phyloP scores from a whole-genome alignment of 106 monocot species.

The Dendrobium nobile region DNA sequence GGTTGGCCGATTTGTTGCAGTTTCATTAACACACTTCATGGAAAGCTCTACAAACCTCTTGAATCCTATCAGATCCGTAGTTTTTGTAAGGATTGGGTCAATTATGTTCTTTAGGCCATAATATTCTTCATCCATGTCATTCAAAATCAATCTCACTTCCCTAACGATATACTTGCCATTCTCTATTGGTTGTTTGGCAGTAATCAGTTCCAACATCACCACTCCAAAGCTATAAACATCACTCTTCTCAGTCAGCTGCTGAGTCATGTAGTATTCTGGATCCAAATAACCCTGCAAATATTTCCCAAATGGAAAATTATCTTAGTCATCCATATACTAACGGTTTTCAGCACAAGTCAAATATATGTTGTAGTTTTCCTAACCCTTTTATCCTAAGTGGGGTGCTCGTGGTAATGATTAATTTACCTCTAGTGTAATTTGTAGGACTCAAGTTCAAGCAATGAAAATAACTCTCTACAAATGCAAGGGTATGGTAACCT shows the following conservation, averaged over 20 bases:
- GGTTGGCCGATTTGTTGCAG: slow-evolving; percentile 38
- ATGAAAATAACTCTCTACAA: not conserved
- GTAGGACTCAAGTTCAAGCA: not conserved
- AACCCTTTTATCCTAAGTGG: not conserved
- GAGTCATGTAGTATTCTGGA: slow-evolving; percentile 79
- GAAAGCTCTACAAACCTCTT: slow-evolving; percentile 53
- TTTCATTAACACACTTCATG: slow-evolving; percentile 53
- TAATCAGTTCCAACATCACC: slow-evolving; percentile 57
- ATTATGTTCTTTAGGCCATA: slow-evolving; percentile 41
- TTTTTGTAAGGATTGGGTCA: slow-evolving; percentile 27
- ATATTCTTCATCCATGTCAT: slow-evolving; percentile 33
- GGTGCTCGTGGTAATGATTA: not conserved
- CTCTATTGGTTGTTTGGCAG: slow-evolving; percentile 52
- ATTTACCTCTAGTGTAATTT: not conserved
- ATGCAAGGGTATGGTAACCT: not conserved
- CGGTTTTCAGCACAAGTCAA: not conserved
- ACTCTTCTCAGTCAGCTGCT: slow-evolving; percentile 69
- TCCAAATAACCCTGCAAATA: slow-evolving; percentile 48
- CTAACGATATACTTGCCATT: slow-evolving; percentile 63
- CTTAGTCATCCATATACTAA: not conserved
- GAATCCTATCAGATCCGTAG: slow-evolving; percentile 29
- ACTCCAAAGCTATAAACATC: slow-evolving; percentile 73
- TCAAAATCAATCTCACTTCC: slow-evolving; percentile 36
- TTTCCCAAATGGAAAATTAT: slow-evolving; percentile 1
- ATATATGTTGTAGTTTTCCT: not conserved